These are phyloP conservation scores for Aureobasidium pullulans DNA, from an alignment of 2,329 filamentous ascomycete species.

Conservation along the genomic window DNA sequence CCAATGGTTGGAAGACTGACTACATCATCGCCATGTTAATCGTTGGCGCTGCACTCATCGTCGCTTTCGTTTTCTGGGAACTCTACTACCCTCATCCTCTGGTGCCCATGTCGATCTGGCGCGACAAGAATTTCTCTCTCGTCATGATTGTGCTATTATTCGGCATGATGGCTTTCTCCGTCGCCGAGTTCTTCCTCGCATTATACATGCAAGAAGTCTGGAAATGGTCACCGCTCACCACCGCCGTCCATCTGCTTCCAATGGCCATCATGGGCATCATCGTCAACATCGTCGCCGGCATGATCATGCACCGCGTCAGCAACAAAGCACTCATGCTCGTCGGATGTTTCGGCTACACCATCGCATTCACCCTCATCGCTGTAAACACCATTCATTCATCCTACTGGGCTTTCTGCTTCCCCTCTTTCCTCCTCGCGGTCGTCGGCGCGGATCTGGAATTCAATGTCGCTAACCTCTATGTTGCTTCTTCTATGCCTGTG, in stretches of 20 bases:
- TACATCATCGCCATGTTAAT: conserved; percentile 58
- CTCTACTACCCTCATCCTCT: conserved; percentile 40
- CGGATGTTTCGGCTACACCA: conserved; percentile 39
- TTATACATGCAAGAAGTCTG: conserved; percentile 57
- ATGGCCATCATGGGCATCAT: conserved; percentile 56
- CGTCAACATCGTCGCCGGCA: conserved; percentile 56
- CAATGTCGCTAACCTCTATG: conserved; percentile 66
- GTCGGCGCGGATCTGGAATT: conserved; percentile 63
- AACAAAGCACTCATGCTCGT: conserved; percentile 56
- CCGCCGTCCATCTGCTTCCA: conserved; percentile 58
- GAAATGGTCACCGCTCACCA: conserved; percentile 46
- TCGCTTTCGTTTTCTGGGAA: conserved; percentile 57
- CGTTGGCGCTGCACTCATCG: conserved; percentile 50
- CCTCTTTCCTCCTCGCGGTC: conserved; percentile 52
- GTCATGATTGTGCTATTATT: conserved; percentile 51
- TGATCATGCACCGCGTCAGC: conserved; percentile 55
- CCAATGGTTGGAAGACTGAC: conserved; percentile 54
- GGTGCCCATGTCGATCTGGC: conserved; percentile 50
- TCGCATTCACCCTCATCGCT: conserved; percentile 47
- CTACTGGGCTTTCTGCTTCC: conserved; percentile 62
- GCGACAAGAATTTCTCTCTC: conserved; percentile 57
- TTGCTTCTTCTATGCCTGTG: conserved; percentile 56
- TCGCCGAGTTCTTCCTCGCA: conserved; percentile 55
- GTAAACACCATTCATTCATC: conserved; percentile 48
- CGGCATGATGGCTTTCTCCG: conserved; percentile 57